These are phyloP conservation scores for Erodium moschatum DNA, from an alignment of 441 rosid species.

Conservation along the genomic window DNA sequence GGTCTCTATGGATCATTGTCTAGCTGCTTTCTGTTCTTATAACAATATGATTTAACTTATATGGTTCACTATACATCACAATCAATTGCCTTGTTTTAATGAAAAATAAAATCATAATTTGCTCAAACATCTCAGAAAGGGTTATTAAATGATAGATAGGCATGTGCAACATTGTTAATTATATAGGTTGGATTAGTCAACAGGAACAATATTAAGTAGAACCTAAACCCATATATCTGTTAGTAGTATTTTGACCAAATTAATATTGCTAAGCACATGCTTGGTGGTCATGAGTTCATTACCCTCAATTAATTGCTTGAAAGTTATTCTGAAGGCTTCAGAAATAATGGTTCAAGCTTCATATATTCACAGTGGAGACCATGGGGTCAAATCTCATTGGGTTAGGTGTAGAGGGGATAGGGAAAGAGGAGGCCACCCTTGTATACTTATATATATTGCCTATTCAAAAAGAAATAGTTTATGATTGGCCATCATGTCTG, in stretches of 20 bases:
- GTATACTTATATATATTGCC: too few species aligned
- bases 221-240: too few species aligned
- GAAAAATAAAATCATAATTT: neutral
- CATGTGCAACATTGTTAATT: neutral
- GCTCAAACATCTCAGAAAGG: neutral
- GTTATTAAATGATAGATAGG: neutral
- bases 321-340: neutral
- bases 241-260: neutral
- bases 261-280: neutral
- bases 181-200: neutral
- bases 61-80: neutral
- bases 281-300: conserved; percentile 1
- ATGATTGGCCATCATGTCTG: too few species aligned
- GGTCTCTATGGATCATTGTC: neutral
- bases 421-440: too few species aligned
- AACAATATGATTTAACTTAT: neutral
- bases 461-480: too few species aligned
- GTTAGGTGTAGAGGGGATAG: too few species aligned
- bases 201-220: too few species aligned
- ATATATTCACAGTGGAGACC: too few species aligned
- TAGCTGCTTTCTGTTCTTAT: conserved; percentile 2
- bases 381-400: too few species aligned
- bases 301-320: neutral
- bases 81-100: neutral
- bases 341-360: neutral